A percentile compares a stretch with the other conserved stretches of the same genome.
Evolutionary conservation across 2,329 filamentous ascomycete genomes (phyloP).

Genomic region (Zelopaecilomyces penicillatus): DNA sequence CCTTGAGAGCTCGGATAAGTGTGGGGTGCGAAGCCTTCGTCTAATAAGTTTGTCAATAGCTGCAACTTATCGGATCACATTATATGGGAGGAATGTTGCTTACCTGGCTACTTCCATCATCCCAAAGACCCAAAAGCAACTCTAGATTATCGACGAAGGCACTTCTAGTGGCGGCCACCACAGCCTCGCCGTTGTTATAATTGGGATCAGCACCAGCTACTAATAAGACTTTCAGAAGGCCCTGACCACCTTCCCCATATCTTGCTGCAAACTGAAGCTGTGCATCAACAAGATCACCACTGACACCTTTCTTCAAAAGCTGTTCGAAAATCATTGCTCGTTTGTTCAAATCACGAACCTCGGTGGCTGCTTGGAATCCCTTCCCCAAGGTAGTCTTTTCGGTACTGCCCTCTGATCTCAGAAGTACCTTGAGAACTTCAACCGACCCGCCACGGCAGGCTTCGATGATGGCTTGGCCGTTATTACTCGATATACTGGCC

Average conservation of each 20-base stretch:
- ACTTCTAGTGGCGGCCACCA: constrained; percentile 45
- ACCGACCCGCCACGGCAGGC: constrained; percentile 43
- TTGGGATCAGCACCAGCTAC: constrained; percentile 46
- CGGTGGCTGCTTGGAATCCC: constrained; percentile 48
- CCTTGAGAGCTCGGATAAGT: constrained; percentile 42
- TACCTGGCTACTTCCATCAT: constrained; percentile 33
- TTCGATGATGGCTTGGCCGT: constrained; percentile 46
- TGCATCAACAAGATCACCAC: constrained; percentile 41
- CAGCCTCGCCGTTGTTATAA: constrained; percentile 45
- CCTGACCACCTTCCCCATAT: constrained; percentile 40
- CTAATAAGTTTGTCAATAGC: constrained; percentile 16
- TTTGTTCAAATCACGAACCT: constrained; percentile 40
- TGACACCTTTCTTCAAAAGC: constrained; percentile 41
- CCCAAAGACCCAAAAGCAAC: constrained; percentile 41
- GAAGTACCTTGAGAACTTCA: constrained; percentile 41
- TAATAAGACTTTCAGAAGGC: constrained; percentile 43
- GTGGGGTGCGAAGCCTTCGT: constrained; percentile 40
- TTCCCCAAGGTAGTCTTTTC: constrained; percentile 36
- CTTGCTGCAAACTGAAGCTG: constrained; percentile 45
- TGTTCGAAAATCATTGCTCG: constrained; percentile 42
- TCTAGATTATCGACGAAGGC: constrained; percentile 42
- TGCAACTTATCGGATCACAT: no score
- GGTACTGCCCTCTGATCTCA: constrained; percentile 32
- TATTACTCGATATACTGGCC: constrained; percentile 40
- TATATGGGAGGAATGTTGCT: constrained; percentile 11